Base-by-base conservation (phyloP, 176 grass and related monocot species). In the Hsuehochloa calcarea region DNA sequence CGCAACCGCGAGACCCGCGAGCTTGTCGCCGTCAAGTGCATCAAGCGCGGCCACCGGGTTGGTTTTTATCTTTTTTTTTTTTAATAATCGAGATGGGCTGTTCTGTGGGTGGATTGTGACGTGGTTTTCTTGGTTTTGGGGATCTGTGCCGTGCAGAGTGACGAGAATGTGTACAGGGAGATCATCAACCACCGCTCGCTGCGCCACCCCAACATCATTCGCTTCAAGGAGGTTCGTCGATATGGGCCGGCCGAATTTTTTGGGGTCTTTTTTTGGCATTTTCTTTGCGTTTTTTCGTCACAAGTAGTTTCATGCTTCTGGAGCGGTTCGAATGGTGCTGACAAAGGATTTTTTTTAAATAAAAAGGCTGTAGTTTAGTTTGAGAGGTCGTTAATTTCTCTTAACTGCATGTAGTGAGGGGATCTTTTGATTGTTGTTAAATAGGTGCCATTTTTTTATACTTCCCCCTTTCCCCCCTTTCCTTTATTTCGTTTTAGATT, bases 161-260 rank as follows among this genome's bases (percentile, higher is more conserved):
- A 97, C 74, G 94, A 97, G 84, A 97, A 97, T 85, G 94, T 97
- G 61, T 94, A 92, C 63, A 87, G 94, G 56, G 94, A 97, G 85
- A 97, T 97, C 83, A 97, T 97, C 47, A 97, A 97, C 87, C 94
- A 97, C 86, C 88, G 90, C 44, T 97, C 94, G 56, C 92, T 97
- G 72, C 92, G 94, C 62, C 92, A 97, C 81, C 94, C 94, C 43
- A 97, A 97, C 90, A 97, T 97, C 84, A 97, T 97, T 71, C 92
- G 94, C 63, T 97, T 97, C 90, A 97, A 91, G 89, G 94, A 97
- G 90, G 94, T 97, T 62, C 14, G 83, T 83, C 40, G 5, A 23
- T 61, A 58, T 31, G 69, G 60, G 4, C 0, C 17, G 20, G 2
- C 0, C 17, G 20, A 59, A 60, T 56, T 68, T 20, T 8, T 58